Evolutionary conservation across 2,329 filamentous ascomycete species (phyloP).

Genomic region (Elsinoe necatrix): DNA sequence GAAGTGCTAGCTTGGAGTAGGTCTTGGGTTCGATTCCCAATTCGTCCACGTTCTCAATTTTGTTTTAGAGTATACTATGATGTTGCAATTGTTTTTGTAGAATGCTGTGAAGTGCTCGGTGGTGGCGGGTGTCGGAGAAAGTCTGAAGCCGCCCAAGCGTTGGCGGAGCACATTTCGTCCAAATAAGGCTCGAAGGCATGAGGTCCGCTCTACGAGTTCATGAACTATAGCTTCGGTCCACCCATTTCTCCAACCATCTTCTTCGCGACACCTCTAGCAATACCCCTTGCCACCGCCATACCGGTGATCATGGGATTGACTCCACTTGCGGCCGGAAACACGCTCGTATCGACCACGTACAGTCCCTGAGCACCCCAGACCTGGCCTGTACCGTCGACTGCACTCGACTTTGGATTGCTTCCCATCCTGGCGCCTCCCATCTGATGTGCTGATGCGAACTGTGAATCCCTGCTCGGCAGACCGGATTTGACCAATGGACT

Average conservation of each 20-base stretch:
- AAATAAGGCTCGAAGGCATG: too few species aligned
- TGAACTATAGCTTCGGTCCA: constrained; percentile 11
- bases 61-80: neutral
- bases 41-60: too few species aligned
- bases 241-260: constrained; percentile 32
- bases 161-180: too few species aligned
- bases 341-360: constrained; percentile 65
- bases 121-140: too few species aligned
- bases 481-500: constrained; percentile 42
- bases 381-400: constrained; percentile 35
- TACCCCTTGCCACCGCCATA: constrained; percentile 62
- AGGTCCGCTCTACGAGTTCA: too few species aligned
- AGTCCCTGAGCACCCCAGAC: constrained; percentile 59
- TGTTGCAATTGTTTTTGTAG: too few species aligned
- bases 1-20: too few species aligned
- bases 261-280: constrained; percentile 49
- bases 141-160: too few species aligned
- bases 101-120: too few species aligned
- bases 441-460: constrained; percentile 67
- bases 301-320: constrained; percentile 76
- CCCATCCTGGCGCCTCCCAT: constrained; percentile 74
- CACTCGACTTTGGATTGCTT: constrained; percentile 34
- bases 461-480: constrained; percentile 41
- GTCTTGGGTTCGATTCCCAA: too few species aligned
- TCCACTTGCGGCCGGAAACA: constrained; percentile 67